Base-by-base conservation (phyloP, 169 alveolate genomes). In the Babesia bovis region DNA sequence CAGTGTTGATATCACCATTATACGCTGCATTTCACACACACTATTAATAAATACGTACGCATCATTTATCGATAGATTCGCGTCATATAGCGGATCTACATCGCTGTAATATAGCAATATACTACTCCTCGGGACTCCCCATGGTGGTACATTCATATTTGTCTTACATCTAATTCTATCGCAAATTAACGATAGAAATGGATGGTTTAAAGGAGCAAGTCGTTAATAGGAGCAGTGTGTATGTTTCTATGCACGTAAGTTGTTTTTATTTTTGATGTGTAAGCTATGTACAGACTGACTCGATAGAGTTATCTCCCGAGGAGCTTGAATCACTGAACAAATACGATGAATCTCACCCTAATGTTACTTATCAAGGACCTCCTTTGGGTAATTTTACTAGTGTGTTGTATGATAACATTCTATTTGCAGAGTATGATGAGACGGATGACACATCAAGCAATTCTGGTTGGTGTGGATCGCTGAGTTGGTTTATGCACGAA, bases 401-500 rank as follows among this genome's bases (percentile, higher is more conserved):
- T 53, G 63, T 28, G 63, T 53, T 53, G 9, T 13, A 47, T 47
- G 55, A 26, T 17, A 7, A 17, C 5, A 47, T 47, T 26, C 3
- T n/a, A 0, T 26, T 1, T 33, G 3, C 44, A 63, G 73, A 63
- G 38, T 63, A 63, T 60, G 73, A 63, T 44, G 73, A 63, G 21
- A 28, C 61, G n/a, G 73, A 63, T 28, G 73, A 63, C 35, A 21
- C 30, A 4, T 3, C 52, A 15, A 6, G 42, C 38, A 36, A 47
- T 9, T 45, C 60, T 38, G 38, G 26, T 30, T 63, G 73, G 73
- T 32, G 73, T 25, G 40, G 50, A 7, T 49, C 73, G 10, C 17
- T 28, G 60, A 35, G 47, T 5, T 63, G 73, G 60, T 45, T 63
- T n/a, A 12, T 19, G 4, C 73, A 63, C 36, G 73, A 63, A 47